Conservation (phyloP, 164 flowering plant species). For the Stephania cephalantha region DNA sequence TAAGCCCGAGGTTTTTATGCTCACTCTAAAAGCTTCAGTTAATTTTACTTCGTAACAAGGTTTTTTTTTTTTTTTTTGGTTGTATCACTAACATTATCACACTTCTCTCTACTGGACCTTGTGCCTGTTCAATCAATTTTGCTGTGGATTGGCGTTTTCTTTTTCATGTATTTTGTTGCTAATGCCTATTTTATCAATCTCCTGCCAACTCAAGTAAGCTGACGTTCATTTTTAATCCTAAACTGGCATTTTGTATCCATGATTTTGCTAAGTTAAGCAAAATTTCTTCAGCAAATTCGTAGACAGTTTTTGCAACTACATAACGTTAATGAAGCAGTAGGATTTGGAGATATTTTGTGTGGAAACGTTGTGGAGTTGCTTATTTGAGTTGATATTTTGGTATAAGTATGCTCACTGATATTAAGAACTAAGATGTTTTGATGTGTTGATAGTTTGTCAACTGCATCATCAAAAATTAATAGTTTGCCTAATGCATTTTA, state of each 20-base stretch:
- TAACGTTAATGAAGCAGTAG: no score
- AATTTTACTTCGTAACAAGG: neutral
- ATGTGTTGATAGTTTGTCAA: no score
- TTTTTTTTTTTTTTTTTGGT: neutral
- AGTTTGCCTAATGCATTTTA: no score
- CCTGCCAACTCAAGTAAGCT: neutral
- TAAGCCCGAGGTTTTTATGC: conserved; percentile 77
- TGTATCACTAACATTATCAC: neutral
- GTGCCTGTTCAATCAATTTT: neutral
- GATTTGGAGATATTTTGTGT: no score
- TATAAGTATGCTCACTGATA: neutral
- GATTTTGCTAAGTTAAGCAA: neutral
- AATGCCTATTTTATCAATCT: neutral
- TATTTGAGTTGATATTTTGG: no score
- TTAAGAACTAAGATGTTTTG: neutral
- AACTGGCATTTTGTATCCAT: neutral
- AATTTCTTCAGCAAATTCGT: neutral
- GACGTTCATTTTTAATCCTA: no score
- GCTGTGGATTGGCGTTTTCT: neutral
- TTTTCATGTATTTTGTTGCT: neutral
- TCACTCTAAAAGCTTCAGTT: neutral
- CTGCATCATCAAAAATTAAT: no score
- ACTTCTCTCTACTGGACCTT: neutral
- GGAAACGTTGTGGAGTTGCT: no score
- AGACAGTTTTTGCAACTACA: no score